phyloP scores from a whole-genome alignment of 805 yeast genomes.

The Yarrowia sp. region DNA sequence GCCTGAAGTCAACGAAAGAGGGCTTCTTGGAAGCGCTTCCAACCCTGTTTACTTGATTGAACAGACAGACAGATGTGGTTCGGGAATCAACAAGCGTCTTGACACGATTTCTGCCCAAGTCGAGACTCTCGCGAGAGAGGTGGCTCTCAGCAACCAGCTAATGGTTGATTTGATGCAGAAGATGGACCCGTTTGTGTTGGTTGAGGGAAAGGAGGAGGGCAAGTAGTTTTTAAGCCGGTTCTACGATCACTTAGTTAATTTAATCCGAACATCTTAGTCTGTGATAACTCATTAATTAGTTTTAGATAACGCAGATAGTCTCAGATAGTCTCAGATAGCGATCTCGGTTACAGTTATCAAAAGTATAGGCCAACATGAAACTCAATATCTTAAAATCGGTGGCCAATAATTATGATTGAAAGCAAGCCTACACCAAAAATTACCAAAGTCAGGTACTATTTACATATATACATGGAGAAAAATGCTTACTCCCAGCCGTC shows the following conservation, averaged over 20 bases:
- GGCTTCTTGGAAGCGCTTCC: background rate
- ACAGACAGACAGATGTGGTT: background rate
- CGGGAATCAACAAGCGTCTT: background rate
- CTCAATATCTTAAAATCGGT: no score
- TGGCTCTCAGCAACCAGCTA: background rate
- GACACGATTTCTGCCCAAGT: constrained; percentile 1
- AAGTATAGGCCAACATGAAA: no score
- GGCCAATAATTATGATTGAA: no score
- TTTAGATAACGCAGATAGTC: no score
- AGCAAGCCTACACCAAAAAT: background rate
- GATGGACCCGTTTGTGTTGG: background rate
- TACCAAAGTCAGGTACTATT: background rate
- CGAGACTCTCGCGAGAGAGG: background rate
- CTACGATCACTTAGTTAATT: no score
- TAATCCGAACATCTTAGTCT: no score
- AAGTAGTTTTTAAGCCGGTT: no score
- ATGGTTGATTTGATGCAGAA: background rate
- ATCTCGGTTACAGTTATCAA: no score
- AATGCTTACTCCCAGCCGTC: constrained; percentile 93
- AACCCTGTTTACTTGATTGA: background rate
- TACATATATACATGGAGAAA: constrained; percentile 11
- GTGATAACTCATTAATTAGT: no score
- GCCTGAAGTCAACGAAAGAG: background rate
- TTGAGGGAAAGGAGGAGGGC: background rate
- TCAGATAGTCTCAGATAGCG: no score